phyloP scores from a whole-genome alignment of 1,284 basidiomycete genomes.

The Cystobasidium sp. region DNA sequence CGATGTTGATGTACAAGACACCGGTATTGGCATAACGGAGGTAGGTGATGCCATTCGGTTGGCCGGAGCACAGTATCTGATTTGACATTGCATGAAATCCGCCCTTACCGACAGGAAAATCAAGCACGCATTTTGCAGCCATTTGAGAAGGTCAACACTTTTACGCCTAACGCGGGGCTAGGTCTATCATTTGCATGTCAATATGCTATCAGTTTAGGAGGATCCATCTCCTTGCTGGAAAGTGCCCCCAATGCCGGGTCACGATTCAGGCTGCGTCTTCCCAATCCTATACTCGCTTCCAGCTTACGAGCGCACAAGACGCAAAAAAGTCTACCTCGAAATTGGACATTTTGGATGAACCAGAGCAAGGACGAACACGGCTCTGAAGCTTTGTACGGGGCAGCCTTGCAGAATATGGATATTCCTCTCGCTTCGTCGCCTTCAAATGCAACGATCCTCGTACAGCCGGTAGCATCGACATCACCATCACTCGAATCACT shows the following conservation, averaged over 20 bases:
- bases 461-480: too few relatives aligned
- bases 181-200: constrained; percentile 23
- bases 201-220: constrained; percentile 6
- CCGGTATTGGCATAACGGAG: constrained; percentile 8
- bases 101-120: too few relatives aligned
- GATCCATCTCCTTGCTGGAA: not conserved
- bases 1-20: constrained; percentile 11
- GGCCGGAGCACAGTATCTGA: too few relatives aligned
- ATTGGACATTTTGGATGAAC: constrained; percentile 12
- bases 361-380: too few relatives aligned
- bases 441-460: too few relatives aligned
- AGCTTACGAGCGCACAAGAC: not conserved
- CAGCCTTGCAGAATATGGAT: too few relatives aligned
- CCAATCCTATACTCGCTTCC: not conserved
- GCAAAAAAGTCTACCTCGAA: not conserved
- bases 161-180: not conserved
- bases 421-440: too few relatives aligned
- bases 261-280: not conserved
- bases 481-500: too few relatives aligned
- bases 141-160: constrained; percentile 11
- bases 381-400: too few relatives aligned
- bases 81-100: too few relatives aligned
- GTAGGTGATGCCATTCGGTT: not conserved
- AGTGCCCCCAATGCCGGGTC: constrained; percentile 1
- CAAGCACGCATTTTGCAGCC: constrained; percentile 20